A percentile compares a stretch with the other conserved stretches of the same genome.
Conservation (phyloP, 257 asterid species). For the Capsicum rhomboideum region DNA sequence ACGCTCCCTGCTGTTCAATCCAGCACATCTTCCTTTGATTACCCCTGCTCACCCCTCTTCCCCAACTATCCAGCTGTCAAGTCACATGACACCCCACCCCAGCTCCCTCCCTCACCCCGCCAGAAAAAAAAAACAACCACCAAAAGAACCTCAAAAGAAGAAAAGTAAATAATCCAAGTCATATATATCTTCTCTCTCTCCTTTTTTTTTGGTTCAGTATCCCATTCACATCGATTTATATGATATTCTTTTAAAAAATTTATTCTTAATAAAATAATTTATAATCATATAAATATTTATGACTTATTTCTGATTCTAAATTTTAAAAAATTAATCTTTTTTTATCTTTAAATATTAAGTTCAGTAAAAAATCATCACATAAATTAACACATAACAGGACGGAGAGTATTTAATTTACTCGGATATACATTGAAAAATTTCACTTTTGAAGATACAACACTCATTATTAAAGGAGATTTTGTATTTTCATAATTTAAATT, state of each 20-base stretch:
- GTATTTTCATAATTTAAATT: not conserved
- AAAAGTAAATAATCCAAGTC: not conserved
- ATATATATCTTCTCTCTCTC: not conserved
- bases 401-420: not conserved
- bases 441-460: not conserved
- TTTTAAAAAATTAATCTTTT: too few species aligned
- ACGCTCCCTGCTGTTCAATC: not conserved
- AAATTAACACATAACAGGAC: too few species aligned
- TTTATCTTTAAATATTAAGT: too few species aligned
- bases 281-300: not conserved
- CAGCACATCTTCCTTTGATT: not conserved
- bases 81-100: not conserved
- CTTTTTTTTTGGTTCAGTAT: not conserved
- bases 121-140: too few species aligned
- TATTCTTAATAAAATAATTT: too few species aligned
- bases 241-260: too few species aligned
- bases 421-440: rapidly evolving
- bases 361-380: too few species aligned
- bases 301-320: too few species aligned
- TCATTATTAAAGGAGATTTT: not conserved
- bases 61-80: not conserved
- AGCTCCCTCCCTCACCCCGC: not conserved
- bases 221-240: too few species aligned
- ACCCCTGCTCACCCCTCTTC: too few species aligned
- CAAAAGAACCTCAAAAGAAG: not conserved